Conservation (phyloP, 2,329 filamentous ascomycete genomes). For the Aspergillus fumigatiaffinis region DNA sequence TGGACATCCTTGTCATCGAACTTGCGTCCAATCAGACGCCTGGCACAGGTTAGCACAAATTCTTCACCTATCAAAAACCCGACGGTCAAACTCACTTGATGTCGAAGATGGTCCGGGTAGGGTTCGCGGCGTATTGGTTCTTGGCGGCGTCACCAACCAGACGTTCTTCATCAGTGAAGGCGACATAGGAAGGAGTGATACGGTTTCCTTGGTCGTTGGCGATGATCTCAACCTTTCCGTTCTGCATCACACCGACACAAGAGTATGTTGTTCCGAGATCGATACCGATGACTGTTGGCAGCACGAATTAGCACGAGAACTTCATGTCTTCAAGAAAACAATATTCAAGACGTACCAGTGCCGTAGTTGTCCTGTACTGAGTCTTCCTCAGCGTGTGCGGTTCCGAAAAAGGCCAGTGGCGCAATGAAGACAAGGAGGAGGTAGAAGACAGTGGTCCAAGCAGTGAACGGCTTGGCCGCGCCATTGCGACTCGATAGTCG, state of each 20-base stretch:
- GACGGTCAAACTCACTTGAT: constrained; percentile 62
- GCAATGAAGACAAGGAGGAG: constrained; percentile 81
- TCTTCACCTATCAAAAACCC: not conserved
- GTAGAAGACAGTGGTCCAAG: constrained; percentile 88
- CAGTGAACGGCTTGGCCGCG: constrained; percentile 65
- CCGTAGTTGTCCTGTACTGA: constrained; percentile 72
- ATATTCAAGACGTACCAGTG: constrained; percentile 50
- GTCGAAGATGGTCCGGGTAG: constrained; percentile 71
- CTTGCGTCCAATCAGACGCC: constrained; percentile 82
- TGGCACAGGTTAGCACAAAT: constrained; percentile 28
- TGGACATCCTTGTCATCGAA: constrained; percentile 82
- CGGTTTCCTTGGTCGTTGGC: constrained; percentile 97
- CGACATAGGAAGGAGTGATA: constrained; percentile 92
- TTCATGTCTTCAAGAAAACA: not conserved
- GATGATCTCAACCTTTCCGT: constrained; percentile 91
- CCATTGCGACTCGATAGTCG: constrained; percentile 54
- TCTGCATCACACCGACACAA: constrained; percentile 94
- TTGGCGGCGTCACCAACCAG: constrained; percentile 96
- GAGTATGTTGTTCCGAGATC: constrained; percentile 85
- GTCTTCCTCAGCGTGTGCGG: constrained; percentile 67
- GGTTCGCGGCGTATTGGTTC: constrained; percentile 86
- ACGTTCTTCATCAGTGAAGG: constrained; percentile 94
- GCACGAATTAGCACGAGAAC: not conserved
- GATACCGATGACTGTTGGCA: constrained; percentile 73
- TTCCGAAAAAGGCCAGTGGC: constrained; percentile 78